Percentiles rank a stretch among this genome's conserved stretches.
These are phyloP conservation scores for Lactarius quietus DNA, from an alignment of 768 basidiomycete species.

Conservation along the genomic window DNA sequence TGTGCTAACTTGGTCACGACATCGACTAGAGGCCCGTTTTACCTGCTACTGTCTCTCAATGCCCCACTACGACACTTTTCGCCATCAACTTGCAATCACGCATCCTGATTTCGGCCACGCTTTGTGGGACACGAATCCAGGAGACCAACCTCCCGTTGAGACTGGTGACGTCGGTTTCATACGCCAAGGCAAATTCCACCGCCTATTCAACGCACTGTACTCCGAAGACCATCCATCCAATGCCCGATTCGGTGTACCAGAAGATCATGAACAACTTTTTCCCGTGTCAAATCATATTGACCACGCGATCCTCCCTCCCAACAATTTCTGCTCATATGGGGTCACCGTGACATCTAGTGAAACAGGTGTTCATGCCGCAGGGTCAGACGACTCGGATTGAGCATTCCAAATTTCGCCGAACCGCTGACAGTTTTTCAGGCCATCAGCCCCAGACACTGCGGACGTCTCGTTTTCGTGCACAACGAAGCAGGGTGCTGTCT, in stretches of 20 bases:
- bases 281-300: not conserved
- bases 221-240: too few relatives aligned
- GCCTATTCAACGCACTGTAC: too few relatives aligned
- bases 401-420: not conserved
- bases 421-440: not conserved
- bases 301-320: not conserved
- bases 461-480: not conserved
- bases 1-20: too few relatives aligned
- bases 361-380: too few relatives aligned
- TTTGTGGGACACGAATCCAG: not conserved
- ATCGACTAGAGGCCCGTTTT: too few relatives aligned
- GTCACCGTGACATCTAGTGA: not conserved
- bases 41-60: too few relatives aligned
- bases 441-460: not conserved
- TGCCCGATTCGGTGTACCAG: not conserved
- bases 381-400: not conserved
- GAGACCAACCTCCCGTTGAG: not conserved
- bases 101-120: not conserved
- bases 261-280: not conserved
- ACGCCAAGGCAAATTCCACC: not conserved
- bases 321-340: not conserved
- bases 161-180: not conserved
- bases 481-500: not conserved
- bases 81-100: not conserved
- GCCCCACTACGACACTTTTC: not conserved